Evolutionary conservation across 768 basidiomycete species (phyloP).

Genomic region (Tylopilus cervinicoccineus): DNA sequence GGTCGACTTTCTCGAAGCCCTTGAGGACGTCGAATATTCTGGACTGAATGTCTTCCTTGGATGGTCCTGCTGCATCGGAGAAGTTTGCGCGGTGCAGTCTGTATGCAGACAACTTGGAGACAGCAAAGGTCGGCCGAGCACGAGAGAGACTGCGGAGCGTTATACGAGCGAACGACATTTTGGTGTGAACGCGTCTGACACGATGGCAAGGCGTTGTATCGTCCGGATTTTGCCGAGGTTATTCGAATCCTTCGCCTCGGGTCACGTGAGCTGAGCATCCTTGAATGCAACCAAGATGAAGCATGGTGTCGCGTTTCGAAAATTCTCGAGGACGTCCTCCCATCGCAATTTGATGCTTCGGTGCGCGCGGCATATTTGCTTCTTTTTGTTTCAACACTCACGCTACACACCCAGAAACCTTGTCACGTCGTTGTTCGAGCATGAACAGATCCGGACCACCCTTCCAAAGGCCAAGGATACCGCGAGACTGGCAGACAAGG

Average conservation of each 20-base stretch:
- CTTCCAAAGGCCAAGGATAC: constrained; percentile 92
- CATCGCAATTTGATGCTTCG: constrained; percentile 92
- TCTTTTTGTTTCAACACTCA: constrained; percentile 3
- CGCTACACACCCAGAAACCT: constrained; percentile 60
- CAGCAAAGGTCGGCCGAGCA: constrained; percentile 24
- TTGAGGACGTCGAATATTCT: constrained; percentile 30
- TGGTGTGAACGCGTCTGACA: constrained; percentile 21
- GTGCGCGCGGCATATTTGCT: constrained; percentile 39
- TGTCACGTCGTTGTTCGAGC: constrained; percentile 89
- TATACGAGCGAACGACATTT: constrained; percentile 34
- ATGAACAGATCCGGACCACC: constrained; percentile 95
- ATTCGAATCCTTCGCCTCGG: too few relatives aligned
- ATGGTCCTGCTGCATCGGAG: constrained; percentile 24
- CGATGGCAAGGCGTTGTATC: background rate
- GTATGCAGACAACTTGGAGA: constrained; percentile 27
- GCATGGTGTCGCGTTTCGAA: constrained; percentile 91
- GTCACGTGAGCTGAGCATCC: constrained; percentile 1
- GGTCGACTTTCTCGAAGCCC: constrained; percentile 29
- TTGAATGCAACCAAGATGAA: constrained; percentile 62
- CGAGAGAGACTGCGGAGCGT: constrained; percentile 30
- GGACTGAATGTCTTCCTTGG: constrained; percentile 21
- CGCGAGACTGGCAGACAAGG: constrained; percentile 91
- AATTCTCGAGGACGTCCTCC: constrained; percentile 86
- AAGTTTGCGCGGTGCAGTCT: constrained; percentile 30
- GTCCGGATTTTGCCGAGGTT: constrained; percentile 28